Evolutionary conservation across 305 asterid species (phyloP).

Genomic region (Fraxinus sp.): DNA sequence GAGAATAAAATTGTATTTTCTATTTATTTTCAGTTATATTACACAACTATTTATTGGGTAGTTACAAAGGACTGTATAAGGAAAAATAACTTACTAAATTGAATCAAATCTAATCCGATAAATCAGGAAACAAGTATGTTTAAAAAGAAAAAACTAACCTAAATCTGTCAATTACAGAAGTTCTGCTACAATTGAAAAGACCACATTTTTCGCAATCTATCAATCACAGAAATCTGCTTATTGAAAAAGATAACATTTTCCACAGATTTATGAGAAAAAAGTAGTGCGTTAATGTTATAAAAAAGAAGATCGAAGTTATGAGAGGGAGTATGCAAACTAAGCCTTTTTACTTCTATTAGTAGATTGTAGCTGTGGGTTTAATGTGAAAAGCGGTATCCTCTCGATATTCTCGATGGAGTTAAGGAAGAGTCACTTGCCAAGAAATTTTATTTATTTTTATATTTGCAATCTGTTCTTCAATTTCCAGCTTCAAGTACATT

Average conservation of each 20-base stretch:
- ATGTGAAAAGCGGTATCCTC: neutral
- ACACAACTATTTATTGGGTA: neutral
- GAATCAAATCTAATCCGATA: neutral
- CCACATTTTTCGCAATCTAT: neutral
- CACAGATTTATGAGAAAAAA: neutral
- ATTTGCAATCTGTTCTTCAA: neutral
- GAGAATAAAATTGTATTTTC: neutral
- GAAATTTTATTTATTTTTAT: neutral
- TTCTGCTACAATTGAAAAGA: neutral
- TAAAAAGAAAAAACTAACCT: neutral
- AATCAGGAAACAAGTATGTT: neutral
- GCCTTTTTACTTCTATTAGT: neutral
- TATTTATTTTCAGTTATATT: neutral
- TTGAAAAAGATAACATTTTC: neutral
- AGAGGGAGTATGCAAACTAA: neutral
- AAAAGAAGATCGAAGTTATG: neutral
- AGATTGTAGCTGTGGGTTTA: neutral
- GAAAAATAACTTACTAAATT: neutral
- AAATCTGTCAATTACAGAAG: neutral
- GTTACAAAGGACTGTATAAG: neutral
- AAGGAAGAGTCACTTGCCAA: neutral
- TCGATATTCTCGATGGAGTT: neutral
- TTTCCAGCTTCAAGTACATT: neutral
- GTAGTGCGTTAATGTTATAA: neutral
- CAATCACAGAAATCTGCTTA: neutral